A percentile compares a stretch with the other conserved stretches of the same genome.
These are phyloP conservation scores for Adansonia gregorii DNA, from an alignment of 441 rosid species.

Conservation along the genomic window DNA sequence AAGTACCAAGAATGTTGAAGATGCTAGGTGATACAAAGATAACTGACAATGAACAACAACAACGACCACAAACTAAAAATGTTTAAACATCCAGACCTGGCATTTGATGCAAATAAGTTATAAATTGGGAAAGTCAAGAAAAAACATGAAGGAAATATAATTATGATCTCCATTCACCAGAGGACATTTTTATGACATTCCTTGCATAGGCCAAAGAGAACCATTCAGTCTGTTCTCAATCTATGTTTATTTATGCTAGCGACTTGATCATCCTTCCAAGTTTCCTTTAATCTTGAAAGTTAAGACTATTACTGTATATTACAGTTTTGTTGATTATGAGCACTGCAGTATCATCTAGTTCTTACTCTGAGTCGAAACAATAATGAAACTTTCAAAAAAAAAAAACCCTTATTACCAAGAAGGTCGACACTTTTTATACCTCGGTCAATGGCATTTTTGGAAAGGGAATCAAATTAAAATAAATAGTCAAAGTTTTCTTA, in stretches of 20 bases:
- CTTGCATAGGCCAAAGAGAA: conserved; percentile 5
- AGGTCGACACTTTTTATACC: not conserved
- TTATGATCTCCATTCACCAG: not conserved
- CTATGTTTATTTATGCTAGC: not conserved
- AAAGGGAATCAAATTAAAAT: conserved; percentile 5
- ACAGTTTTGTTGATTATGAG: not conserved
- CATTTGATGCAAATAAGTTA: not conserved
- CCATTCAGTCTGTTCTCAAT: not conserved
- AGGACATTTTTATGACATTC: not conserved
- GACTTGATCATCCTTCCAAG: not conserved
- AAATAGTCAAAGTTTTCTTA: conserved; percentile 9
- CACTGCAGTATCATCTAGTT: not conserved
- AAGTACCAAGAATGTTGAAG: conserved; percentile 3
- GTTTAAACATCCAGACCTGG: not conserved
- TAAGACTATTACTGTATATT: not conserved
- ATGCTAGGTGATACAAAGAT: not conserved
- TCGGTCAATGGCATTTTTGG: not conserved
- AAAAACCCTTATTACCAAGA: not conserved
- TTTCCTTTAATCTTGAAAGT: conserved; percentile 1
- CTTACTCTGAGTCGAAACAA: not conserved
- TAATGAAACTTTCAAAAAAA: not conserved
- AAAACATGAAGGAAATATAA: not conserved
- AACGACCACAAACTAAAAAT: not conserved
- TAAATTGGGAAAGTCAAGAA: not conserved
- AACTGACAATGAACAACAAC: not conserved